These are phyloP conservation scores for Ceratocystis variospora DNA, from an alignment of 2,329 filamentous ascomycete genomes.

Conservation along the genomic window DNA sequence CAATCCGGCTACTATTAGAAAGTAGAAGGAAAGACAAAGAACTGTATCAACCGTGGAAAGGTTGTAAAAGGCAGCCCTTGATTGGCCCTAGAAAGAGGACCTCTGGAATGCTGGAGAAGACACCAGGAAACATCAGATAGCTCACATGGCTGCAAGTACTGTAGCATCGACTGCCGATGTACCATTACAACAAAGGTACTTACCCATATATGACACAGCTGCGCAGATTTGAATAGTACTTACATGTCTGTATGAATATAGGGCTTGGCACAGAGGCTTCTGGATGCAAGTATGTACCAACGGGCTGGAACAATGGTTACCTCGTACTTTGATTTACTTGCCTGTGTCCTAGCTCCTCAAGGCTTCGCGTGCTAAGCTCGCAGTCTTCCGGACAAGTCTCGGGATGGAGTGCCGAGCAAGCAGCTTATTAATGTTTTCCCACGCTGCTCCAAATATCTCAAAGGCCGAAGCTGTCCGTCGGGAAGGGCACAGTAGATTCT, in stretches of 20 bases:
- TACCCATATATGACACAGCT: not conserved
- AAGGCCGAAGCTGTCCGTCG: not conserved
- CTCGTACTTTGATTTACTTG: not conserved
- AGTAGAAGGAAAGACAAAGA: not conserved
- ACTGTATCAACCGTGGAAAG: not conserved
- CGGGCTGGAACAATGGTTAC: slow-evolving; percentile 2
- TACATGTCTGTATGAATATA: not conserved
- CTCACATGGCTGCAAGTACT: not conserved
- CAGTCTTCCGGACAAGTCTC: not conserved
- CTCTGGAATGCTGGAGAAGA: not conserved
- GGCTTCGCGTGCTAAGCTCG: not conserved
- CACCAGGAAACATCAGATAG: not conserved
- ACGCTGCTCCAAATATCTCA: not conserved
- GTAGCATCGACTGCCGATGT: not conserved
- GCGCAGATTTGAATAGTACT: not conserved
- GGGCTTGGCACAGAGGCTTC: not conserved
- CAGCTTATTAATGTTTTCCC: not conserved
- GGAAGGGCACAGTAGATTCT: not conserved
- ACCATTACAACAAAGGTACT: not conserved
- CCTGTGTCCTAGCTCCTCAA: not conserved
- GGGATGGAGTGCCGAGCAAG: not conserved
- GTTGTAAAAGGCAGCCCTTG: not conserved
- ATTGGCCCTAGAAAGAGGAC: not conserved
- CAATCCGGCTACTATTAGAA: not conserved
- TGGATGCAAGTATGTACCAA: not conserved